Conservation (phyloP, 2,329 filamentous ascomycete genomes). For the Colletotrichum sublineola region DNA sequence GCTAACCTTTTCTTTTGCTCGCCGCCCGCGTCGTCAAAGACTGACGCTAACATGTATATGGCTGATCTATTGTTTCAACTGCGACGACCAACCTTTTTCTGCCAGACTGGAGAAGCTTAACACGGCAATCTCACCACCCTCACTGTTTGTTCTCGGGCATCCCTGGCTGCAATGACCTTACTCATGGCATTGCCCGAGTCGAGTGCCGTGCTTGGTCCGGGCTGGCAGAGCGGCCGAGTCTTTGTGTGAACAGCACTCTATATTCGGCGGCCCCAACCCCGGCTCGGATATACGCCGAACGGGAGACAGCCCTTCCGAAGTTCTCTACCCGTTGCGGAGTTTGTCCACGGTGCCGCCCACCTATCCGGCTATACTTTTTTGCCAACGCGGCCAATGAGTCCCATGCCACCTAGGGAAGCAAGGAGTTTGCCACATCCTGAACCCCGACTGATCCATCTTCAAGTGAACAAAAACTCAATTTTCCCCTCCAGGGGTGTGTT, state of each 20-base stretch:
- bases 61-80: slow-evolving; percentile 32
- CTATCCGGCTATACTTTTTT: neutral
- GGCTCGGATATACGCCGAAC: slow-evolving; percentile 10
- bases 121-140: neutral
- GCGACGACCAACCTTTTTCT: slow-evolving; percentile 25
- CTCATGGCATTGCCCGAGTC: slow-evolving; percentile 2
- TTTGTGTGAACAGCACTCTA: neutral
- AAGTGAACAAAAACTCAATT: slow-evolving; percentile 5
- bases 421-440: slow-evolving; percentile 2
- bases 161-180: neutral
- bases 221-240: neutral
- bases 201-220: neutral
- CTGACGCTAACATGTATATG: neutral
- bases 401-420: neutral
- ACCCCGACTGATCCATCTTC: slow-evolving; percentile 4
- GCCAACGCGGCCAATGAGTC: neutral
- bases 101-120: slow-evolving; percentile 26
- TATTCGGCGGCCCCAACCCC: slow-evolving; percentile 1
- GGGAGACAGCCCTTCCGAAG: neutral
- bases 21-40: neutral
- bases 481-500: neutral
- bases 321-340: too few relatives aligned
- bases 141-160: neutral
- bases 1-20: neutral
- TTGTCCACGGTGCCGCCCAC: neutral